phyloP scores from a whole-genome alignment of 2,329 filamentous ascomycete species.

The Fusarium tricinctum region DNA sequence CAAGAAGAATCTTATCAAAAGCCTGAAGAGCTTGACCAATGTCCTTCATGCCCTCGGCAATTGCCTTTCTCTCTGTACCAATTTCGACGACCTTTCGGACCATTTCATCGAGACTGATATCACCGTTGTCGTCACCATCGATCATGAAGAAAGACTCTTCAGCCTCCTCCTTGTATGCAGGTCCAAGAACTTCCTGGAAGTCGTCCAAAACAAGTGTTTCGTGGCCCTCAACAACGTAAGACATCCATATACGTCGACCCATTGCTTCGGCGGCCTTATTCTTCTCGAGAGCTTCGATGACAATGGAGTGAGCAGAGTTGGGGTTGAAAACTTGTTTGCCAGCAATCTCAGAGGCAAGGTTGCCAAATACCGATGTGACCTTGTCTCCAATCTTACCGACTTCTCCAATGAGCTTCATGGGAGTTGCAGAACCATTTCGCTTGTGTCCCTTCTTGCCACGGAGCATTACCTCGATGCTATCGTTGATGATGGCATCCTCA shows the following conservation, averaged over 20 bases:
- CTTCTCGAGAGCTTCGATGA: constrained; percentile 90
- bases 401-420: constrained; percentile 82
- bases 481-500: constrained; percentile 92
- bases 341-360: constrained; percentile 93
- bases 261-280: constrained; percentile 88
- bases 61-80: constrained; percentile 87
- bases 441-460: constrained; percentile 66
- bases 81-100: constrained; percentile 87
- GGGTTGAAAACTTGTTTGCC: constrained; percentile 96
- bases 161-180: constrained; percentile 79
- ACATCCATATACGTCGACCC: constrained; percentile 97
- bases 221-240: constrained; percentile 90
- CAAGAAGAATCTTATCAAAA: constrained; percentile 86
- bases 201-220: constrained; percentile 86
- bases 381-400: constrained; percentile 91
- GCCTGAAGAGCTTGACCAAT: constrained; percentile 94
- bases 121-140: constrained; percentile 90
- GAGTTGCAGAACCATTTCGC: constrained; percentile 75
- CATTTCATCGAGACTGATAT: constrained; percentile 97
- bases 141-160: constrained; percentile 86
- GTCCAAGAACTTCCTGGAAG: constrained; percentile 87
- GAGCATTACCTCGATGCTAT: constrained; percentile 80
- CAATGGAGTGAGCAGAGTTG: constrained; percentile 89
- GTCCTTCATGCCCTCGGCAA: constrained; percentile 95
- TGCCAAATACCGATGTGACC: constrained; percentile 91